Conservation (phyloP, 768 basidiomycete species). For the Boletus patriciae region DNA sequence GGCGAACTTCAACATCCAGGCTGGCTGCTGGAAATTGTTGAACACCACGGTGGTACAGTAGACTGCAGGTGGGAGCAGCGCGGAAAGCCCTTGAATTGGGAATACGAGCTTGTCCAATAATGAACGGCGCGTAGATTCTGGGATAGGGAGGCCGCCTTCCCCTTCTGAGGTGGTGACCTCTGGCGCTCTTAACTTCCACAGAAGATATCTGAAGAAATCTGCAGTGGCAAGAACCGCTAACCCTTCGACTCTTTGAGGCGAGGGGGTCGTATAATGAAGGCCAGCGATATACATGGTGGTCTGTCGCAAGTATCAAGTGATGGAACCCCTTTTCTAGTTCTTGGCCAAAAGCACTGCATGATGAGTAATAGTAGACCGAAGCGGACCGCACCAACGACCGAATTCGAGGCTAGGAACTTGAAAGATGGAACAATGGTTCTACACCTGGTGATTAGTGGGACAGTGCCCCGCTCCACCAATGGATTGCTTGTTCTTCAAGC, state of each 20-base stretch:
- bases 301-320: conserved; percentile 10
- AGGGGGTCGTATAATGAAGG: conserved; percentile 12
- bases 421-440: background rate
- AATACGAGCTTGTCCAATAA: conserved; percentile 30
- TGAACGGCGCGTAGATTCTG: conserved; percentile 13
- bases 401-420: background rate
- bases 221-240: conserved; percentile 27
- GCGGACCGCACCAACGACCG: background rate
- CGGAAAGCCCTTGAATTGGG: conserved; percentile 27
- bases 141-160: conserved; percentile 21
- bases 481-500: background rate
- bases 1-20: conserved; percentile 33
- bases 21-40: conserved; percentile 36
- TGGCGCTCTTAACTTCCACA: conserved; percentile 6
- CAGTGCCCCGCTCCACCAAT: background rate
- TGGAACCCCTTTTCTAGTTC: conserved; percentile 18
- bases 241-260: conserved; percentile 23
- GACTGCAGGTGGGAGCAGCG: conserved; percentile 26
- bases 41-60: conserved; percentile 29
- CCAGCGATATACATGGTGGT: conserved; percentile 33
- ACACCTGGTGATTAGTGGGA: background rate
- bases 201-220: conserved; percentile 22
- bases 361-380: conserved; percentile 17
- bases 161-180: background rate
- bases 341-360: conserved; percentile 11